phyloP scores from a whole-genome alignment of 225 moss, liverwort and hornwort genomes.

The Marchantia paleacea region DNA sequence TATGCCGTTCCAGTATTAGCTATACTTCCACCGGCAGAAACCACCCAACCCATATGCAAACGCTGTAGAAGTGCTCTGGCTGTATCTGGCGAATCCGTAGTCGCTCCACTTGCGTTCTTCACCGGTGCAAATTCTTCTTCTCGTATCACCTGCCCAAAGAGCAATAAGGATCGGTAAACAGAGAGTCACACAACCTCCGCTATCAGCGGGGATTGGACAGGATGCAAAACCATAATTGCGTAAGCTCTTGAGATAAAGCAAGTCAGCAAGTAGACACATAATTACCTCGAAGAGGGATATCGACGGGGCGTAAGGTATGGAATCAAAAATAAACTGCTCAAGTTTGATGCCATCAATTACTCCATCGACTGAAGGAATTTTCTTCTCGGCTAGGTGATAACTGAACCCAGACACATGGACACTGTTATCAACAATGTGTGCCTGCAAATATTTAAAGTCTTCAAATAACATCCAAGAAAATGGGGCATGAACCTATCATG shows the following conservation, averaged over 20 bases:
- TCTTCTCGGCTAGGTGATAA: slow-evolving; percentile 51
- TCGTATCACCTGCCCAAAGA: slow-evolving; percentile 37
- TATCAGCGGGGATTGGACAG: too few species aligned
- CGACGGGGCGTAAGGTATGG: slow-evolving; percentile 41
- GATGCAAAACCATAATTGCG: not conserved
- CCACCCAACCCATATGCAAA: slow-evolving; percentile 52
- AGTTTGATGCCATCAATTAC: slow-evolving; percentile 39
- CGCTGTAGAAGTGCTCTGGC: slow-evolving; percentile 42
- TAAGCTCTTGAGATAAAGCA: too few species aligned
- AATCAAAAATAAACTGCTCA: slow-evolving; percentile 52
- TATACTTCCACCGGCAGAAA: slow-evolving; percentile 44
- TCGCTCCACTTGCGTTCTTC: slow-evolving; percentile 46
- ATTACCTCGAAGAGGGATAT: slow-evolving; percentile 52
- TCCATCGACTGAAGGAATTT: slow-evolving; percentile 42
- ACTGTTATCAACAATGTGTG: not conserved
- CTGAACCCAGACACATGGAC: slow-evolving; percentile 20
- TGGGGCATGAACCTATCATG: not conserved
- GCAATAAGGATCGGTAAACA: not conserved
- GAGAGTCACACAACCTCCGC: not conserved
- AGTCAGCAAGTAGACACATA: not conserved
- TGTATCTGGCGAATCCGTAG: slow-evolving; percentile 45
- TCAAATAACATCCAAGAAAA: not conserved
- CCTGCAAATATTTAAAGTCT: not conserved
- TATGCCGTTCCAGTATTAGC: slow-evolving; percentile 37
- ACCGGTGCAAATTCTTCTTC: slow-evolving; percentile 63